phyloP scores from a whole-genome alignment of 805 yeast genomes.

The Spathaspora passalidarum region DNA sequence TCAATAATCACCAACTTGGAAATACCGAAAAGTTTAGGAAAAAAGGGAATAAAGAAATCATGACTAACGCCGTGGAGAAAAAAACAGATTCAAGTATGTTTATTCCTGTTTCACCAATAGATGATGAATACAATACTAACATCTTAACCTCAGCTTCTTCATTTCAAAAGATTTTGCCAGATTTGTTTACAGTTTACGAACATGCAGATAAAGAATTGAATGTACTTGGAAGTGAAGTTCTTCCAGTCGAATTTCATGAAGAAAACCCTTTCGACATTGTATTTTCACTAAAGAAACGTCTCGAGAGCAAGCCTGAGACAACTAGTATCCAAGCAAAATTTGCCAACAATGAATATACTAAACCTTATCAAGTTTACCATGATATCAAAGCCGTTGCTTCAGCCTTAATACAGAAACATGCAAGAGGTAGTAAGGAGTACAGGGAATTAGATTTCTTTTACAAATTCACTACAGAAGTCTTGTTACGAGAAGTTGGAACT shows the following conservation, averaged over 20 bases:
- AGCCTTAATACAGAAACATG: constrained; percentile 43
- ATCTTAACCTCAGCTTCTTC: constrained; percentile 1
- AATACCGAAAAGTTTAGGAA: constrained; percentile 1
- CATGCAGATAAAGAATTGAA: constrained; percentile 22
- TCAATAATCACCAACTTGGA: background rate
- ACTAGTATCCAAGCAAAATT: constrained; percentile 46
- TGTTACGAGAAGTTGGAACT: constrained; percentile 53
- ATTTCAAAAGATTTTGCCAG: constrained; percentile 15
- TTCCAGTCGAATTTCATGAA: constrained; percentile 51
- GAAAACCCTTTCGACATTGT: constrained; percentile 40
- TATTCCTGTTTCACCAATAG: background rate
- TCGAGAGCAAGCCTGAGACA: constrained; percentile 10
- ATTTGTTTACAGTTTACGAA: constrained; percentile 23
- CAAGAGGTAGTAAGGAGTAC: constrained; percentile 50
- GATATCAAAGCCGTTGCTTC: constrained; percentile 61
- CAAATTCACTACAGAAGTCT: constrained; percentile 57
- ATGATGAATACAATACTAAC: constrained; percentile 8
- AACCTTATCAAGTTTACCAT: constrained; percentile 59
- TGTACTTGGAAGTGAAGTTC: constrained; percentile 13
- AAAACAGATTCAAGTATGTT: constrained; percentile 7
- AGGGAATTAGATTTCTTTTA: constrained; percentile 58
- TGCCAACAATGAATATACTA: constrained; percentile 22
- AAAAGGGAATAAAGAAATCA: constrained; percentile 2
- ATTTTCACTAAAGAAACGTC: constrained; percentile 34
- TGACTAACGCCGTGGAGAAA: constrained; percentile 9